Conservation (phyloP, 129 eudicot genomes). For the Helianthus annuus region DNA sequence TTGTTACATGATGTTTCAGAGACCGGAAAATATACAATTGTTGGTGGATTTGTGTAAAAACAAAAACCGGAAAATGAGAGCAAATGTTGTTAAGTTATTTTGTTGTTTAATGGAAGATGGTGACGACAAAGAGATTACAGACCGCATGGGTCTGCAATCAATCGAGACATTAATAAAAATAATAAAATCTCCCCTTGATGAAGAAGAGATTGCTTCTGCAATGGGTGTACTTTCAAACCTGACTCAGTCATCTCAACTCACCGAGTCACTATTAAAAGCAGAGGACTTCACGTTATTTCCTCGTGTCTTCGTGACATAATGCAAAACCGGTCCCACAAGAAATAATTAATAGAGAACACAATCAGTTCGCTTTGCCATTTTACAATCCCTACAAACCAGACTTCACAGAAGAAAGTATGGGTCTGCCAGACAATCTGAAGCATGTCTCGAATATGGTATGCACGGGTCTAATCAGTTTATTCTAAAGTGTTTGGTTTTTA, state of each 20-base stretch:
- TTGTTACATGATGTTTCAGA: constrained; percentile 30
- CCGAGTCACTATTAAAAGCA: constrained; percentile 45
- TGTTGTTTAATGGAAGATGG: constrained; percentile 57
- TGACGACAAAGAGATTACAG: constrained; percentile 39
- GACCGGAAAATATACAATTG: constrained; percentile 36
- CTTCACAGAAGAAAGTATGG: constrained; percentile 54
- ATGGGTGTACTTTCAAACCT: constrained; percentile 56
- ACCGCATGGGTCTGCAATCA: constrained; percentile 41
- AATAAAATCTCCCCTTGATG: constrained; percentile 39
- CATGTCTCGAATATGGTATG: too few relatives aligned
- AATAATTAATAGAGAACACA: constrained; percentile 43
- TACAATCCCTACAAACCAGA: constrained; percentile 43
- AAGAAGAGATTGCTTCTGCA: constrained; percentile 63
- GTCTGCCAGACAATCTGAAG: too few relatives aligned
- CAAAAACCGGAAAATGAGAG: constrained; percentile 42
- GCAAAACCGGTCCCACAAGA: constrained; percentile 36
- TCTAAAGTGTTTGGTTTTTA: too few relatives aligned
- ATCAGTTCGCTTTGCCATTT: constrained; percentile 57
- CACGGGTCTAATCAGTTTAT: too few relatives aligned
- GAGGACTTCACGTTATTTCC: constrained; percentile 42
- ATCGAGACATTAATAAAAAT: constrained; percentile 43
- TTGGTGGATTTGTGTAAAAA: constrained; percentile 46
- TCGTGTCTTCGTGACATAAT: constrained; percentile 32
- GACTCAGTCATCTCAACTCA: constrained; percentile 45
- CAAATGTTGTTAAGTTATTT: constrained; percentile 56